These are phyloP conservation scores for Boletellus ananas DNA, from an alignment of 768 basidiomycete species.

Conservation along the genomic window DNA sequence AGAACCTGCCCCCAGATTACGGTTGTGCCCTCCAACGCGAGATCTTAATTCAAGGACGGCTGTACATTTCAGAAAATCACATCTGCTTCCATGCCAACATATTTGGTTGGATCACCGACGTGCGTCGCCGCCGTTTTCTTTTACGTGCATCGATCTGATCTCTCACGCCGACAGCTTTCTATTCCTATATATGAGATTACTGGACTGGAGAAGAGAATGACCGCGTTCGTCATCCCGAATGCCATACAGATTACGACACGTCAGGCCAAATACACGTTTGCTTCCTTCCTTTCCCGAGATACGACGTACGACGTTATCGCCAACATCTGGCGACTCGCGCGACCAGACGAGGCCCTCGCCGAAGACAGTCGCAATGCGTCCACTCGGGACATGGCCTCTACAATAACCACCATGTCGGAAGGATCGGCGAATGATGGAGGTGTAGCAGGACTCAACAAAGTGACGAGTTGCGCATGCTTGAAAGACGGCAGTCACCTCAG, in stretches of 20 bases:
- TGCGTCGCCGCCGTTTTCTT: conserved; percentile 46
- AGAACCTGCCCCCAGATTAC: conserved; percentile 60
- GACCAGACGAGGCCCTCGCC: conserved; percentile 54
- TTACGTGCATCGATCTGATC: conserved; percentile 10
- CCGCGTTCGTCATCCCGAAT: conserved; percentile 95
- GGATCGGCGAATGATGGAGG: background rate
- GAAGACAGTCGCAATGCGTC: conserved; percentile 16
- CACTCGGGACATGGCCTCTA: conserved; percentile 17
- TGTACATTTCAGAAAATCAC: conserved; percentile 98
- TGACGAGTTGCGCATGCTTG: conserved; percentile 72
- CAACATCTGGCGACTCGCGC: conserved; percentile 92
- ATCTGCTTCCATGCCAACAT: conserved; percentile 99
- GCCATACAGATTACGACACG: conserved; percentile 87
- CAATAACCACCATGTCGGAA: conserved; percentile 17
- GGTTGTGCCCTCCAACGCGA: conserved; percentile 96
- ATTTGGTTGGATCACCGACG: conserved; percentile 98
- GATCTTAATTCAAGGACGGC: conserved; percentile 91
- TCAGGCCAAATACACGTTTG: conserved; percentile 85
- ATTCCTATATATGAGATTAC: conserved; percentile 87
- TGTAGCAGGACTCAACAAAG: conserved; percentile 39
- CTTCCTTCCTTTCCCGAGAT: conserved; percentile 94
- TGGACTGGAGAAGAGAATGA: conserved; percentile 93
- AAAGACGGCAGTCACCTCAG: conserved; percentile 63
- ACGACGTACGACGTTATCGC: conserved; percentile 94
- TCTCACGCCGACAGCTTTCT: conserved; percentile 52